Evolutionary conservation across 805 yeast genomes (phyloP).

Genomic region (Starmerella bombicola): DNA sequence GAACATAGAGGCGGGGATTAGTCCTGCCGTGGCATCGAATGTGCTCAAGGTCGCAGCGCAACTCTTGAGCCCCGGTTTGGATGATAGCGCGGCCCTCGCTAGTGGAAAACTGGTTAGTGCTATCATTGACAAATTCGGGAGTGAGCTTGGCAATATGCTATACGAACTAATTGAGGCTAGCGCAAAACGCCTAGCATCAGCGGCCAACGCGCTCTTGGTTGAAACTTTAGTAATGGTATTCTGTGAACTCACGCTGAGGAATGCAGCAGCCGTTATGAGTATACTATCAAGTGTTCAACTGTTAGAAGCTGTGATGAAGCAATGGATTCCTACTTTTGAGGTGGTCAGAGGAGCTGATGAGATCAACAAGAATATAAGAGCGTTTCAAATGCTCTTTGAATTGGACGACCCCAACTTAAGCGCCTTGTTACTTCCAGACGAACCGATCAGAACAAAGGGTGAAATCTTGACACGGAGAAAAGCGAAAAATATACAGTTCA

Average conservation of each 20-base stretch:
- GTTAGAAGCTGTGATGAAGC: conserved; percentile 47
- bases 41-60: conserved; percentile 55
- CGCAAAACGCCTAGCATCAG: conserved; percentile 48
- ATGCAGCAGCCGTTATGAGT: conserved; percentile 51
- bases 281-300: conserved; percentile 42
- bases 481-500: conserved; percentile 50
- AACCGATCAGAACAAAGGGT: conserved; percentile 53
- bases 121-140: conserved; percentile 42
- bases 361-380: conserved; percentile 53
- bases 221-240: conserved; percentile 69
- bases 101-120: conserved; percentile 57
- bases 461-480: conserved; percentile 73
- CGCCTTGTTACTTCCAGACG: conserved; percentile 47
- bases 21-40: conserved; percentile 22
- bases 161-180: conserved; percentile 61
- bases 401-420: conserved; percentile 45
- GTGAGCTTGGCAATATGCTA: conserved; percentile 31
- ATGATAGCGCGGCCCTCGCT: conserved; percentile 72
- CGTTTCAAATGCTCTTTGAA: conserved; percentile 54
- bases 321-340: conserved; percentile 78
- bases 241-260: conserved; percentile 51
- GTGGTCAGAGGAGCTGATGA: conserved; percentile 65
- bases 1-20: conserved; percentile 22
- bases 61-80: conserved; percentile 54
- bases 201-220: conserved; percentile 58